Evolutionary conservation across 1,139 yeast genomes (phyloP).

Genomic region (Hanseniaspora gamundiae): DNA sequence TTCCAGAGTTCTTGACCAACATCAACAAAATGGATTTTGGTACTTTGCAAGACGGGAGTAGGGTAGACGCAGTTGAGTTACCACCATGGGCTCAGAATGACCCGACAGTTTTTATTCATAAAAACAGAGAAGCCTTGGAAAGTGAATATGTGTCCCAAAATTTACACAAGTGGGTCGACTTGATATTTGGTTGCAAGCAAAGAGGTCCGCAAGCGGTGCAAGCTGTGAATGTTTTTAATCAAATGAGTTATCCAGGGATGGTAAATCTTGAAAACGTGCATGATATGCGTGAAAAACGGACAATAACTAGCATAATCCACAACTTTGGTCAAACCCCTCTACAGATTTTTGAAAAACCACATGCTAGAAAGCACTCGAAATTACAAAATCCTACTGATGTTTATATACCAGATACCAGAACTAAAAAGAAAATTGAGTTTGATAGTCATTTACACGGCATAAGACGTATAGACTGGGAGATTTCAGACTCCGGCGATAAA

Average conservation of each 20-base stretch:
- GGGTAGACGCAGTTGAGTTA: conserved; percentile 48
- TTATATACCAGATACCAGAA: not conserved
- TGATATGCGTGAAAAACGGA: conserved; percentile 61
- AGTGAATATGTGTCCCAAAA: conserved; percentile 66
- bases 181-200: conserved; percentile 71
- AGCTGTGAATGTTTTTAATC: conserved; percentile 65
- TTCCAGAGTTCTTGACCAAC: conserved; percentile 65
- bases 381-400: not conserved
- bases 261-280: conserved; percentile 59
- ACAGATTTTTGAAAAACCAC: conserved; percentile 54
- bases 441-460: too few relatives aligned
- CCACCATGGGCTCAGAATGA: conserved; percentile 80
- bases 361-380: conserved; percentile 36
- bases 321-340: conserved; percentile 85
- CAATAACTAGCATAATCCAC: conserved; percentile 72
- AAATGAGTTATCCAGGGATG: conserved; percentile 72
- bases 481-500: not conserved
- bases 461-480: too few relatives aligned
- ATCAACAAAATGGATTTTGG: conserved; percentile 60
- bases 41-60: conserved; percentile 44
- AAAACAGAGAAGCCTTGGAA: conserved; percentile 72
- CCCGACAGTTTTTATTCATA: conserved; percentile 56
- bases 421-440: too few relatives aligned
- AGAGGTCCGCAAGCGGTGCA: conserved; percentile 55
- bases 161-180: conserved; percentile 72